phyloP scores from a whole-genome alignment of 2,329 filamentous ascomycete genomes.

The Sclerotinia trifoliorum region DNA sequence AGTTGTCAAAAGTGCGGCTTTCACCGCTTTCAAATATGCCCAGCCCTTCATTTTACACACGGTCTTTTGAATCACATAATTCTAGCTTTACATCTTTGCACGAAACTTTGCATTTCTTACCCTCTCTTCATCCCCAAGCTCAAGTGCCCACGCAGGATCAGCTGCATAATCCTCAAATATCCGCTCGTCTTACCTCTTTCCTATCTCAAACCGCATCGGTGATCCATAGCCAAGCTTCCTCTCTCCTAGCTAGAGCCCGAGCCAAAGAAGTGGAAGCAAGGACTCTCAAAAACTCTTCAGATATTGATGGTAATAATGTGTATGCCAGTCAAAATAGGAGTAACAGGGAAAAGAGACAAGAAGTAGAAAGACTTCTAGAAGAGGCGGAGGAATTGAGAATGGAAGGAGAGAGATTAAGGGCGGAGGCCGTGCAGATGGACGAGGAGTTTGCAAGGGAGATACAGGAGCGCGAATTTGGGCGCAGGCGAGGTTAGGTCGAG shows the following conservation, averaged over 20 bases:
- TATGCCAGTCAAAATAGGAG: background rate
- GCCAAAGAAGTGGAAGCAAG: conserved; percentile 31
- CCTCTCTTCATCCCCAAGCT: background rate
- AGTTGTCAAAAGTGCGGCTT: background rate
- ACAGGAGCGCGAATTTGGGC: conserved; percentile 28
- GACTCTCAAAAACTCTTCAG: conserved; percentile 21
- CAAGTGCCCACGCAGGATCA: background rate
- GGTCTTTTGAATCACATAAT: background rate
- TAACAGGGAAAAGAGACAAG: conserved; percentile 20
- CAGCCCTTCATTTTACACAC: background rate
- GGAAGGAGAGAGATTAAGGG: conserved; percentile 33
- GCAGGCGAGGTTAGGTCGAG: background rate
- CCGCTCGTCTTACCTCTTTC: background rate
- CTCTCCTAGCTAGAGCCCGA: conserved; percentile 27
- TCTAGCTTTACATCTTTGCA: background rate
- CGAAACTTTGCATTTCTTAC: background rate
- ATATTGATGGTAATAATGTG: background rate
- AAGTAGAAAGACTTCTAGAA: conserved; percentile 31
- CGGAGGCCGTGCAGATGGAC: conserved; percentile 33
- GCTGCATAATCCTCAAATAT: conserved; percentile 16
- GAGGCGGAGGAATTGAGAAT: conserved; percentile 30
- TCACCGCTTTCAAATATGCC: background rate
- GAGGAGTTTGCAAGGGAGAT: conserved; percentile 34
- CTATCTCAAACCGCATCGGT: conserved; percentile 27
- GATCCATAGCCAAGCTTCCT: conserved; percentile 29